phyloP scores from a whole-genome alignment of 306 rosid species.

The Cyamopsis tetragonoloba region DNA sequence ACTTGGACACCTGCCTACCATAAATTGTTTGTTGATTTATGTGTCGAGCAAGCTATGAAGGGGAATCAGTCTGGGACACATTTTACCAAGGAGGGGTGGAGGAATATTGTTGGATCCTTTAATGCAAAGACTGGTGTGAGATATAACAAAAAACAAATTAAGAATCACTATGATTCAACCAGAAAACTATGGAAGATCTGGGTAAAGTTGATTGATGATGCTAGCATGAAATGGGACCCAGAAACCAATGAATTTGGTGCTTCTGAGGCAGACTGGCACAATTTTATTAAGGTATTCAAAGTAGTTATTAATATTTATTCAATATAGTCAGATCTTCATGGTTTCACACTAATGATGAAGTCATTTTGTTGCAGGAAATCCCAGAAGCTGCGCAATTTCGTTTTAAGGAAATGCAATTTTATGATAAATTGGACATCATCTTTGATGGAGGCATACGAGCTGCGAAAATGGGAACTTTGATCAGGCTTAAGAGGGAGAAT shows the following conservation, averaged over 20 bases:
- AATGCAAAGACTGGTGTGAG: constrained; percentile 47
- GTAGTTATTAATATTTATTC: constrained; percentile 9
- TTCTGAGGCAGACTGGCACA: constrained; percentile 41
- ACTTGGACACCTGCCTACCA: constrained; percentile 50
- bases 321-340: constrained; percentile 13
- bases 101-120: constrained; percentile 43
- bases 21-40: constrained; percentile 46
- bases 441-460: constrained; percentile 36
- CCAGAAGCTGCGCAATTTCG: constrained; percentile 59
- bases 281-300: constrained; percentile 28
- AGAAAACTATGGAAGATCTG: constrained; percentile 57
- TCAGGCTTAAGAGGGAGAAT: constrained; percentile 33
- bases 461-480: constrained; percentile 19
- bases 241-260: constrained; percentile 46
- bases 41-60: constrained; percentile 45
- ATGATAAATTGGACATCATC: constrained; percentile 44
- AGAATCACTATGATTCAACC: constrained; percentile 58
- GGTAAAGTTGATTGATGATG: constrained; percentile 48
- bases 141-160: constrained; percentile 48
- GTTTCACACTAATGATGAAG: constrained; percentile 10
- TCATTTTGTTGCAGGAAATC: constrained; percentile 43
- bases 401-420: constrained; percentile 39
- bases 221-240: constrained; percentile 60
- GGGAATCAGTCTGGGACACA: constrained; percentile 54
- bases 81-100: constrained; percentile 64